A percentile compares a stretch with the other conserved stretches of the same genome.
phyloP scores from a whole-genome alignment of 495 filamentous ascomycete genomes.

The Xeromyces bisporus region DNA sequence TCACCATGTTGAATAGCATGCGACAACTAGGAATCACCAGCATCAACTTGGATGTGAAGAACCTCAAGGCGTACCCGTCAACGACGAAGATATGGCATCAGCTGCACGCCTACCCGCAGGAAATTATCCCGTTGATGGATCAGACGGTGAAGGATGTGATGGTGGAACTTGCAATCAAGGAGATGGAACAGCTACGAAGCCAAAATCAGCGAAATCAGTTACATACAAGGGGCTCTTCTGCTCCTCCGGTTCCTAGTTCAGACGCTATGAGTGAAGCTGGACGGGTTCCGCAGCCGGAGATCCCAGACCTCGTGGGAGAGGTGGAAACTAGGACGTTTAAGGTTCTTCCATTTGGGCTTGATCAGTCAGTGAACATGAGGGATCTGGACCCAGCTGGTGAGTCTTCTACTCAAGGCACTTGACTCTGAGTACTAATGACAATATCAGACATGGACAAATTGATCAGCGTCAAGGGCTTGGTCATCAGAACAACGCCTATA shows the following conservation, averaged over 20 bases:
- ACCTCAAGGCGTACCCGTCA: slow-evolving; percentile 83
- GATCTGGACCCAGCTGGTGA: slow-evolving; percentile 76
- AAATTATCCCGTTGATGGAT: slow-evolving; percentile 95
- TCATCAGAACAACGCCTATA: slow-evolving; percentile 87
- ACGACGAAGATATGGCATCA: slow-evolving; percentile 93
- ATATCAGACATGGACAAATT: slow-evolving; percentile 79
- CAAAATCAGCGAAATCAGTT: slow-evolving; percentile 34
- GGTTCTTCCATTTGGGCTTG: slow-evolving; percentile 79
- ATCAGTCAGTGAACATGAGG: slow-evolving; percentile 75
- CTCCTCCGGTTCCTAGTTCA: slow-evolving; percentile 56
- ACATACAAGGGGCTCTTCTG: slow-evolving; percentile 43
- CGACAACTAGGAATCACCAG: slow-evolving; percentile 62
- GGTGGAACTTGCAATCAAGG: slow-evolving; percentile 70
- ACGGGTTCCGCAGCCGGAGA: slow-evolving; percentile 20
- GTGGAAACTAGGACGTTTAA: slow-evolving; percentile 63
- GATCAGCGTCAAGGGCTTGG: slow-evolving; percentile 86
- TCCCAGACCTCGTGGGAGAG: slow-evolving; percentile 43
- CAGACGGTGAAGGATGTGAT: slow-evolving; percentile 82
- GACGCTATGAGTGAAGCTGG: slow-evolving; percentile 37
- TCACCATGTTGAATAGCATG: slow-evolving; percentile 80
- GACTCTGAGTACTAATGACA: slow-evolving; percentile 6
- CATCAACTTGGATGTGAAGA: slow-evolving; percentile 74
- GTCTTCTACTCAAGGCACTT: slow-evolving; percentile 3
- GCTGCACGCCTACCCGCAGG: slow-evolving; percentile 75
- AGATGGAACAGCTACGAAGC: slow-evolving; percentile 52